Percentiles rank a stretch among this genome's conserved stretches.
These are phyloP conservation scores for Fusarium pseudograminearum DNA, from an alignment of 2,329 filamentous ascomycete genomes.

Conservation along the genomic window DNA sequence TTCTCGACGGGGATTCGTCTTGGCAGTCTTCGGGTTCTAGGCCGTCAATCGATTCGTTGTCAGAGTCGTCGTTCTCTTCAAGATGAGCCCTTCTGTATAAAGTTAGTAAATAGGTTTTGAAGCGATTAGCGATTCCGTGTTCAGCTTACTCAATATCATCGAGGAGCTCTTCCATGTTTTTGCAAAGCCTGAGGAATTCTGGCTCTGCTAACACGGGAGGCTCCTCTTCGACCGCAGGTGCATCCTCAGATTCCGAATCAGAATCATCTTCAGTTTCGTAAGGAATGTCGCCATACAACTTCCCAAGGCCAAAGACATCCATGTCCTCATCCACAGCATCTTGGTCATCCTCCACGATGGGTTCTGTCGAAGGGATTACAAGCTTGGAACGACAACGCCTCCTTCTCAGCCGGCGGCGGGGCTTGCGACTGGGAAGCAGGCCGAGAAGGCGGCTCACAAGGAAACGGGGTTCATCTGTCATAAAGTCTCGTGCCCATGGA, in stretches of 20 bases:
- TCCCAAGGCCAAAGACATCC: conserved; percentile 41
- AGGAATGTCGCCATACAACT: conserved; percentile 42
- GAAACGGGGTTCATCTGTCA: conserved; percentile 47
- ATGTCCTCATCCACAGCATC: conserved; percentile 26
- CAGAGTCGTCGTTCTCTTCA: conserved; percentile 38
- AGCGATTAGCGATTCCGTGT: not conserved
- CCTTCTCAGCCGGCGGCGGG: conserved; percentile 36
- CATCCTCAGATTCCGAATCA: conserved; percentile 39
- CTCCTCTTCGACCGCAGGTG: conserved; percentile 32
- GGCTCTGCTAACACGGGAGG: conserved; percentile 45
- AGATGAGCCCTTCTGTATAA: conserved; percentile 29
- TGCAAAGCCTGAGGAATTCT: conserved; percentile 47
- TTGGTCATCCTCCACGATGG: conserved; percentile 21
- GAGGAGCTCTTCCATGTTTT: conserved; percentile 46
- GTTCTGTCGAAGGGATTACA: conserved; percentile 22
- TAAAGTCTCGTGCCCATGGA: conserved; percentile 43
- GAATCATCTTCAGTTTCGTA: conserved; percentile 40
- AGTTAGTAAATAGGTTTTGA: conserved; percentile 11
- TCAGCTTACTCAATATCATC: conserved; percentile 48
- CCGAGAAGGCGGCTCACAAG: conserved; percentile 49
- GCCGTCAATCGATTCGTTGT: conserved; percentile 49
- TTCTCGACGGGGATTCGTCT: conserved; percentile 57
- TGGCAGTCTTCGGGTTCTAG: conserved; percentile 48
- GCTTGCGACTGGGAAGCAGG: conserved; percentile 42
- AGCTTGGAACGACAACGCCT: conserved; percentile 36